A percentile compares a stretch with the other conserved stretches of the same genome.
phyloP scores from a whole-genome alignment of 2,329 filamentous ascomycete species.

The Gaeumannomyces tritici region DNA sequence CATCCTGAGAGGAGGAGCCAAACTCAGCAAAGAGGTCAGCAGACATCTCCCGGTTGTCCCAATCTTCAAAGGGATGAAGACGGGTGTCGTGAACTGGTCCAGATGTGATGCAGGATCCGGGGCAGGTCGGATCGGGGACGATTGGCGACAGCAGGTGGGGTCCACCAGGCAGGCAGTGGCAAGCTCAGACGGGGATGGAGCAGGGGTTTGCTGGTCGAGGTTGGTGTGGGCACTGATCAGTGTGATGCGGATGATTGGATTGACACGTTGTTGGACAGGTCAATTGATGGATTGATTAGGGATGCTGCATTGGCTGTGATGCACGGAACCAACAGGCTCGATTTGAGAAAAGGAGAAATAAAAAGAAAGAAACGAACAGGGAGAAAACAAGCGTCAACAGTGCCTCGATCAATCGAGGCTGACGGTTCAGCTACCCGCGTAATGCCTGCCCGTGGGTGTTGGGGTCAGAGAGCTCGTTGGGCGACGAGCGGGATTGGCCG shows the following conservation, averaged over 20 bases:
- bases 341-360: too few relatives aligned
- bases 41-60: conserved; percentile 36
- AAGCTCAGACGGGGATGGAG: neutral
- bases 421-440: neutral
- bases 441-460: neutral
- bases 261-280: too few relatives aligned
- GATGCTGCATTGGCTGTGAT: neutral
- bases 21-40: conserved; percentile 58
- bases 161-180: neutral
- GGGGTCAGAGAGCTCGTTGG: neutral
- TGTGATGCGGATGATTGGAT: neutral
- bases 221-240: neutral
- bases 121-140: neutral
- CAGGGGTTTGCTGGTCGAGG: neutral
- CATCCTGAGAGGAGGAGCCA: conserved; percentile 30
- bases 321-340: too few relatives aligned
- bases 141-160: too few relatives aligned
- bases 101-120: neutral
- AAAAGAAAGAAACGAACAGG: too few relatives aligned
- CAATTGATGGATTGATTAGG: neutral
- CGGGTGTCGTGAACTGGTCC: neutral
- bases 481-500: neutral
- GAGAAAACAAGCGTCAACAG: neutral
- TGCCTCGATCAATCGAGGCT: neutral
- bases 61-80: neutral